Percentiles rank a stretch among this genome's conserved stretches.
phyloP scores from a whole-genome alignment of 225 moss, liverwort and hornwort genomes.

The Physcomitrium patens region DNA sequence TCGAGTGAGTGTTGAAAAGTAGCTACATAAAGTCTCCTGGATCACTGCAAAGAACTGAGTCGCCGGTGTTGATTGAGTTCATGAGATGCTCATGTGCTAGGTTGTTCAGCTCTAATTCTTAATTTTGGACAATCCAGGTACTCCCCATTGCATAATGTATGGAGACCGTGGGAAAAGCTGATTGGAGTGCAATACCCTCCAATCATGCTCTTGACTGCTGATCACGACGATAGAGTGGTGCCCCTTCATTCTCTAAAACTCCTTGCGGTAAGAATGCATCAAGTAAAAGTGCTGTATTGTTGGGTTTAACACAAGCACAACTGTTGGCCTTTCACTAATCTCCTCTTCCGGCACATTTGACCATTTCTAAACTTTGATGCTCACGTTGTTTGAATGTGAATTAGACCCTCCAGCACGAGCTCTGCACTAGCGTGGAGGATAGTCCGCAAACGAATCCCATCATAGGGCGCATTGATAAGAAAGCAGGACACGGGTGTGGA shows the following conservation, averaged over 20 bases:
- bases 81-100: neutral
- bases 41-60: neutral
- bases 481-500: slow-evolving; percentile 92
- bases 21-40: neutral
- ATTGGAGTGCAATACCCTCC: slow-evolving; percentile 63
- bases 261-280: slow-evolving; percentile 46
- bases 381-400: slow-evolving; percentile 16
- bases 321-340: neutral
- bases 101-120: slow-evolving; percentile 13
- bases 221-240: slow-evolving; percentile 67
- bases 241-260: slow-evolving; percentile 65
- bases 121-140: slow-evolving; percentile 36
- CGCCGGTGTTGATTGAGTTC: neutral
- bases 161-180: slow-evolving; percentile 61
- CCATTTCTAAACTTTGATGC: neutral
- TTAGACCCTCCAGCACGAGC: slow-evolving; percentile 57
- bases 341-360: slow-evolving; percentile 4
- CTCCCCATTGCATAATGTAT: slow-evolving; percentile 61
- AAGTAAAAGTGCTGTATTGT: neutral
- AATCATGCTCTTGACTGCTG: slow-evolving; percentile 63
- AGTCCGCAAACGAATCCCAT: slow-evolving; percentile 63
- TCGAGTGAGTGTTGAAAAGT: slow-evolving; percentile 44
- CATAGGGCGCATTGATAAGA: slow-evolving; percentile 74
- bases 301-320: neutral
- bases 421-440: slow-evolving; percentile 50